Percentiles rank a stretch among this genome's conserved stretches.
Evolutionary conservation across 2,329 filamentous ascomycete genomes (phyloP).

Genomic region (Talaromyces piceae): DNA sequence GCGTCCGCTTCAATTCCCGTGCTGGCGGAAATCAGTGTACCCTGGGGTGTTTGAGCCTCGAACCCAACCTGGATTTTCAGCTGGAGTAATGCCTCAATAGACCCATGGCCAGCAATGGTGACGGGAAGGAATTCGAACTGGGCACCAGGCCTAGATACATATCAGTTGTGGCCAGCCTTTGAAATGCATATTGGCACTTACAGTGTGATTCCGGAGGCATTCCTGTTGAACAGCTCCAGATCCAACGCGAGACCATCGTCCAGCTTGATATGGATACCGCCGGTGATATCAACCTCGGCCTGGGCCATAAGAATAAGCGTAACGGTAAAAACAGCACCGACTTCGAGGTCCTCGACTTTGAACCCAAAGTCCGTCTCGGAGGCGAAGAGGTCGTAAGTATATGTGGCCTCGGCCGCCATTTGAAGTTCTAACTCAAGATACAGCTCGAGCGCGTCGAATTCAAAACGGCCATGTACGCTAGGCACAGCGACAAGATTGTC

Average conservation of each 20-base stretch:
- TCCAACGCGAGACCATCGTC: slow-evolving; percentile 45
- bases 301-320: slow-evolving; percentile 48
- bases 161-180: background rate
- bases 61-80: slow-evolving; percentile 17
- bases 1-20: slow-evolving; percentile 44
- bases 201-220: slow-evolving; percentile 44
- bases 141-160: slow-evolving; percentile 40
- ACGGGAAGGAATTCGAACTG: slow-evolving; percentile 53
- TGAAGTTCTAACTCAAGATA: slow-evolving; percentile 44
- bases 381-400: slow-evolving; percentile 44
- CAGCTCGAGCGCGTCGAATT: slow-evolving; percentile 47
- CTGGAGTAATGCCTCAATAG: slow-evolving; percentile 21
- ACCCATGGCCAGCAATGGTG: slow-evolving; percentile 37
- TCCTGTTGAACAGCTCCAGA: slow-evolving; percentile 44
- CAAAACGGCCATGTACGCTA: slow-evolving; percentile 25
- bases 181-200: slow-evolving; percentile 27
- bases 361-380: slow-evolving; percentile 42
- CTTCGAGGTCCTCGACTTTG: slow-evolving; percentile 30
- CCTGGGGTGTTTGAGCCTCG: slow-evolving; percentile 6
- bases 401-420: slow-evolving; percentile 37
- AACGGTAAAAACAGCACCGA: slow-evolving; percentile 44
- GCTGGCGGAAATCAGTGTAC: slow-evolving; percentile 20
- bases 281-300: slow-evolving; percentile 43
- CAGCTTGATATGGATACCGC: slow-evolving; percentile 49
- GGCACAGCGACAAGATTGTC: slow-evolving; percentile 27